Base-by-base conservation (phyloP, 2,329 filamentous ascomycete species). In the Monosporascus sp. region DNA sequence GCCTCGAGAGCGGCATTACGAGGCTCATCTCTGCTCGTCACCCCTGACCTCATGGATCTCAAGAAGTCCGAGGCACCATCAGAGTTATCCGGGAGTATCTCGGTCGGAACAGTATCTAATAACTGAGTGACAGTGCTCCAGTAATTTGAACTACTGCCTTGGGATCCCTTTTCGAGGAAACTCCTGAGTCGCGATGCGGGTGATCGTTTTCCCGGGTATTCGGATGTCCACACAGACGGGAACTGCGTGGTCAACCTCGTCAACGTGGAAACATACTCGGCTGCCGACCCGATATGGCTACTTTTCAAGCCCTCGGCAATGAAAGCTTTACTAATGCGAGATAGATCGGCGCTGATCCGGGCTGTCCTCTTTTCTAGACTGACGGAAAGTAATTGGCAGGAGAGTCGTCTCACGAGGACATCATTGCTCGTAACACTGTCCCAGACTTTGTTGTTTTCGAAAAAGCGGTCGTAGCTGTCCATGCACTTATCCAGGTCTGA, bases 121-220 rank as follows among this genome's bases (percentile, higher is more conserved):
- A 97, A 70, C 31, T 76, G 73, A 39, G 79, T 75, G 35, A 96
- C 67, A 17, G 80, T 81, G 25, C 77, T 70, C 94, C 94, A 99
- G 65, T 86, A 96, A 9, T 78, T 80, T 3, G 78, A 72, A 0
- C 83, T 75, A 3, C 88, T 87, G n/a, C 84, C 82, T 63, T 97
- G 89, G 0, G 93, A 96, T 3, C 94, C 93, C 62, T 85, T 89
- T 56, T 88, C 85, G 6, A 97, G 74, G 60, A 95, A 94, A 8
- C 83, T 75, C 48, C 82, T 80, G 4, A 99, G 70, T 22, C 86
- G 72, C 4, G 74, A 72, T 2, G 81, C 59, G 0, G 81, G 75
- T 1, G 79, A 71, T 52, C 79, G 82, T 58, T 83, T 81, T n/a
- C 73, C 73, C 15, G 68, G 72, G 3, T 81, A 55, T 71, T 77